A percentile compares a stretch with the other conserved stretches of the same genome.
Conservation (phyloP, 2,329 filamentous ascomycete genomes). For the Botryotinia calthae region DNA sequence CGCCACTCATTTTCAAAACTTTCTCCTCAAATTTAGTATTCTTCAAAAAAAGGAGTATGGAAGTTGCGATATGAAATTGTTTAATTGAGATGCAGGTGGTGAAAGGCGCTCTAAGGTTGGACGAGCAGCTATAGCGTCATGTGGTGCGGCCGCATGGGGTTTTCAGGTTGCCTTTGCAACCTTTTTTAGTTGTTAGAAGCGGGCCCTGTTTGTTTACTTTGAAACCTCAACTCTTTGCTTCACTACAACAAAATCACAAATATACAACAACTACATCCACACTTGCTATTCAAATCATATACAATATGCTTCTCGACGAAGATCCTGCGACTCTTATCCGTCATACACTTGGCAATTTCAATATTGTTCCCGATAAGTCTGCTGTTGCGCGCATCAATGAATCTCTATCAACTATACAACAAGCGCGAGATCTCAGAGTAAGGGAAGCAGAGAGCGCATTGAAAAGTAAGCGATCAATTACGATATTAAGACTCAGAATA, state of each 20-base stretch:
- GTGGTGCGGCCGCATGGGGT: constrained; percentile 9
- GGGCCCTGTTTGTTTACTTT: constrained; percentile 19
- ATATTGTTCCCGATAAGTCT: constrained; percentile 82
- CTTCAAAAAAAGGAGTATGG: constrained; percentile 8
- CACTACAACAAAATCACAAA: background rate
- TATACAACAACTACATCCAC: background rate
- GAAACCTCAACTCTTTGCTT: background rate
- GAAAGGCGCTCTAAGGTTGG: constrained; percentile 19
- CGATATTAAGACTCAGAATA: constrained; percentile 23
- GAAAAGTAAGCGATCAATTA: constrained; percentile 49
- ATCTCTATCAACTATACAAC: constrained; percentile 77
- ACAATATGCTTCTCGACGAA: constrained; percentile 89
- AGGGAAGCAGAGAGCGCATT: constrained; percentile 66
- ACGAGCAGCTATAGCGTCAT: constrained; percentile 24
- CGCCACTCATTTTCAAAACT: constrained; percentile 34
- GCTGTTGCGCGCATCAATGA: constrained; percentile 81
- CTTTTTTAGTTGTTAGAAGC: constrained; percentile 11
- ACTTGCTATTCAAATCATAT: background rate
- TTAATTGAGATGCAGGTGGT: background rate
- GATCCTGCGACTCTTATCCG: constrained; percentile 86
- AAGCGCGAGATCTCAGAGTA: constrained; percentile 76
- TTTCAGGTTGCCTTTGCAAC: constrained; percentile 4
- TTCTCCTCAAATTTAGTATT: constrained; percentile 7
- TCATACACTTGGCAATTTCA: constrained; percentile 92
- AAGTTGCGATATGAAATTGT: constrained; percentile 27